Conservation (phyloP, 2,329 filamentous ascomycete genomes). For the Hypomyces rosellus region DNA sequence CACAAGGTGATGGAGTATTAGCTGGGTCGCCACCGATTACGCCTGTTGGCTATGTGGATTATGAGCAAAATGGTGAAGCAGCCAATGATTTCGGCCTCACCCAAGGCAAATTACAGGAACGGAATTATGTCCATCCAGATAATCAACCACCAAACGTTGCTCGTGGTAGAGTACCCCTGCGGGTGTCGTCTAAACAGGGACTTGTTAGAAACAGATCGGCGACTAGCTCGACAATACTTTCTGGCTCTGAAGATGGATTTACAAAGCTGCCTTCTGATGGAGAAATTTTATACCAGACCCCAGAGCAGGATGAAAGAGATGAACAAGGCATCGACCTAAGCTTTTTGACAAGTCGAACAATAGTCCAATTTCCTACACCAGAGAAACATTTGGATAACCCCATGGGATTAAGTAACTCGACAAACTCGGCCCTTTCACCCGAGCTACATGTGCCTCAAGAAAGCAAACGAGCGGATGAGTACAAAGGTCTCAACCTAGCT, state of each 20-base stretch:
- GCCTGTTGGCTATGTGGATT: too few species aligned
- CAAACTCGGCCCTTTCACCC: too few species aligned
- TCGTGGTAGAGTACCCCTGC: slow-evolving; percentile 12
- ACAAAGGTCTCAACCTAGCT: too few species aligned
- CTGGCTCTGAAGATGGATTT: neutral
- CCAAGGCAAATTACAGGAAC: neutral
- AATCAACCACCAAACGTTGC: slow-evolving; percentile 6
- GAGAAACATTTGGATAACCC: too few species aligned
- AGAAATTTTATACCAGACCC: neutral
- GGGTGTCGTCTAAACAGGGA: slow-evolving; percentile 14
- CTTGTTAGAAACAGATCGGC: neutral
- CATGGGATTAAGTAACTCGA: too few species aligned
- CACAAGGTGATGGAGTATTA: too few species aligned
- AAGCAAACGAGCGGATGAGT: too few species aligned
- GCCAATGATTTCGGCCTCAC: neutral
- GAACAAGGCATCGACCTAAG: neutral
- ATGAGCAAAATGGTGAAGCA: neutral
- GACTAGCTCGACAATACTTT: neutral
- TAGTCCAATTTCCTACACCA: neutral
- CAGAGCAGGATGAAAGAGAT: neutral
- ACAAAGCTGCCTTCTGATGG: neutral
- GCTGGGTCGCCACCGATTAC: too few species aligned
- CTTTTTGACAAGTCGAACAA: neutral
- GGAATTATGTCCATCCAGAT: neutral
- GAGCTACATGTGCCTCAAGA: too few species aligned